Base-by-base conservation (phyloP, 1,139 yeast genomes). In the Pichia sp. region DNA sequence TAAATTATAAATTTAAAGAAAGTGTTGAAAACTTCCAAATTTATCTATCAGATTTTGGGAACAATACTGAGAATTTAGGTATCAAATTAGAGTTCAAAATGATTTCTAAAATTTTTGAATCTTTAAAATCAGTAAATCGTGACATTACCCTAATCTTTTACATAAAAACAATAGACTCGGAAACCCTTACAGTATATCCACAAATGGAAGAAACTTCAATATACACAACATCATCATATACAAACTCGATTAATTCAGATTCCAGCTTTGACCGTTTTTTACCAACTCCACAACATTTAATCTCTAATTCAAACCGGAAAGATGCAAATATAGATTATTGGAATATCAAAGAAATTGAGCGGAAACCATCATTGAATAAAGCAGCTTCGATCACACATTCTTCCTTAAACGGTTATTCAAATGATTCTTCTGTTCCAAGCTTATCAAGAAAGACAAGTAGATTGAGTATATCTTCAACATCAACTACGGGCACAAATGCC, bases 231-330 rank as follows among this genome's bases (percentile, higher is more conserved):
- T 55, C 57, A 11, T 55, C 57, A 3, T 58, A 56, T n/a, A 43
- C 62, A 1, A 53, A 54, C 29, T 60, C 64, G 2, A 43, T 58
- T 1, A 49, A 46, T 24, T 66, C 72, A 7, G 68, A 64, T 39
- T 73, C 70, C 11, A 70, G 72, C 39, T 71, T 68, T 23, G 77
- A 70, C 34, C 66, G 63, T 29, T 77, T 78, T 49, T 79, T 82
- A 11, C 75, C 76, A 16, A 80, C 86, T 0, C 86, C 86, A 0
- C 83, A 79, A 55, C 78, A 80, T 53, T 61, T 78, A 49, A 66
- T 80, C 22, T 62, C 51, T 3, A 44, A 39, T 7, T 50, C 51
- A 2, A 44, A 39, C 4, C 49, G 53, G 16, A 52, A 46, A 18
- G 74, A 64, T 68, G 64, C 63, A 30, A 55, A 66, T 48, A 53